phyloP scores from a whole-genome alignment of 1,284 basidiomycete species.

The Ceratobasidium sp. region DNA sequence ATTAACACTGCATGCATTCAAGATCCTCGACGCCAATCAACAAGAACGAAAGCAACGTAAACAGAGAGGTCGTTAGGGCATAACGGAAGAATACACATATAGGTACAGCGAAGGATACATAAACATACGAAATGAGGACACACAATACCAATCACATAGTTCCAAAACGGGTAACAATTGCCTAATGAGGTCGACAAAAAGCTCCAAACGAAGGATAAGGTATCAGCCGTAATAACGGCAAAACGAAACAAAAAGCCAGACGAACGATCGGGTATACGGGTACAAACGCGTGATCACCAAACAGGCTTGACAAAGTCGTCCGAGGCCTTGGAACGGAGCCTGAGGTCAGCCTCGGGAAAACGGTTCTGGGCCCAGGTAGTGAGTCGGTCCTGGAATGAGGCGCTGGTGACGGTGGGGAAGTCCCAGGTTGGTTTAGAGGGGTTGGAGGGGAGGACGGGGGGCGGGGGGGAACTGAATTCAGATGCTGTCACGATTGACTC shows the following conservation, averaged over 20 bases:
- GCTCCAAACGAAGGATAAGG: constrained; percentile 19
- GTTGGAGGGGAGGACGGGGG: constrained; percentile 6
- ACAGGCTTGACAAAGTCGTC: constrained; percentile 33
- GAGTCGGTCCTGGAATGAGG: constrained; percentile 37
- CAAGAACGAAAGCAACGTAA: constrained; percentile 2
- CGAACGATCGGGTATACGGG: constrained; percentile 20
- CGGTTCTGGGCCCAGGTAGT: constrained; percentile 40
- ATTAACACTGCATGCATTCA: constrained; percentile 7
- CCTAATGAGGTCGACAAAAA: constrained; percentile 35
- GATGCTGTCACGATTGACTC: constrained; percentile 15
- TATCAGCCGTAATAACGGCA: constrained; percentile 35
- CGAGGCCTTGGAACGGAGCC: constrained; percentile 20
- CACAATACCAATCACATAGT: constrained; percentile 31
- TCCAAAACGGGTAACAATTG: constrained; percentile 27
- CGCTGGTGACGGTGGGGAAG: constrained; percentile 4
- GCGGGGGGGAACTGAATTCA: constrained; percentile 32
- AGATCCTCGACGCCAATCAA: background rate
- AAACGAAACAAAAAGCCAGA: constrained; percentile 6
- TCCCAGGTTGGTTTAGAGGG: constrained; percentile 28
- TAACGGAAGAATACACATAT: constrained; percentile 14
- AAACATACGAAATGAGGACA: constrained; percentile 30
- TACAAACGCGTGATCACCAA: constrained; percentile 28
- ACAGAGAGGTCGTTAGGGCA: background rate
- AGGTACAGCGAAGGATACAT: constrained; percentile 20
- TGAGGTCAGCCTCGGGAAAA: constrained; percentile 34